A percentile compares a stretch with the other conserved stretches of the same genome.
phyloP scores from a whole-genome alignment of 257 asterid genomes.

The Lycium ferocissimum region DNA sequence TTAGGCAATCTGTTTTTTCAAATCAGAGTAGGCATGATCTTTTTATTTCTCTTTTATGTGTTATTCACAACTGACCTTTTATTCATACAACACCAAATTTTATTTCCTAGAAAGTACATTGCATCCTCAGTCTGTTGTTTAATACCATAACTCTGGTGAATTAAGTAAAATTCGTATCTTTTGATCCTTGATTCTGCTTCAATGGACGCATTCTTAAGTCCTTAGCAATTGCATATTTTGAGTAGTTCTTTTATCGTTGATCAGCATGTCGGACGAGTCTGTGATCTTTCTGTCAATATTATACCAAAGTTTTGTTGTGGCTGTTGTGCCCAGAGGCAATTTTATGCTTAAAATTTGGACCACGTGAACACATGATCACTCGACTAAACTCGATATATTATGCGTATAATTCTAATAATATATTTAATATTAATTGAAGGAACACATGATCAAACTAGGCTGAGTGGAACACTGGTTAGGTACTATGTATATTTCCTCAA shows the following conservation, averaged over 20 bases:
- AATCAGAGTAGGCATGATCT: constrained; percentile 10
- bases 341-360: too few species aligned
- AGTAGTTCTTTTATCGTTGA: background rate
- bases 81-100: background rate
- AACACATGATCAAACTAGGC: too few species aligned
- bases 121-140: background rate
- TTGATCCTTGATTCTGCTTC: background rate
- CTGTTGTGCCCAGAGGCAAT: background rate
- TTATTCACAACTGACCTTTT: constrained; percentile 2
- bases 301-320: background rate
- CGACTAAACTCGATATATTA: too few species aligned
- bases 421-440: too few species aligned
- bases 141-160: background rate
- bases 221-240: background rate
- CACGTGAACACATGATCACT: too few species aligned
- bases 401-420: too few species aligned
- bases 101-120: background rate
- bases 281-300: background rate
- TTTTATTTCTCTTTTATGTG: background rate
- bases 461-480: too few species aligned
- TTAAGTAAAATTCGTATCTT: background rate
- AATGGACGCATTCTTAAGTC: background rate
- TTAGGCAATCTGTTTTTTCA: background rate
- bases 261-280: constrained; percentile 9
- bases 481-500: too few species aligned